Evolutionary conservation across 1,284 basidiomycete species (phyloP), one percentile per base, ranked within the genome.

Genomic region (Golubevia pallescens): DNA sequence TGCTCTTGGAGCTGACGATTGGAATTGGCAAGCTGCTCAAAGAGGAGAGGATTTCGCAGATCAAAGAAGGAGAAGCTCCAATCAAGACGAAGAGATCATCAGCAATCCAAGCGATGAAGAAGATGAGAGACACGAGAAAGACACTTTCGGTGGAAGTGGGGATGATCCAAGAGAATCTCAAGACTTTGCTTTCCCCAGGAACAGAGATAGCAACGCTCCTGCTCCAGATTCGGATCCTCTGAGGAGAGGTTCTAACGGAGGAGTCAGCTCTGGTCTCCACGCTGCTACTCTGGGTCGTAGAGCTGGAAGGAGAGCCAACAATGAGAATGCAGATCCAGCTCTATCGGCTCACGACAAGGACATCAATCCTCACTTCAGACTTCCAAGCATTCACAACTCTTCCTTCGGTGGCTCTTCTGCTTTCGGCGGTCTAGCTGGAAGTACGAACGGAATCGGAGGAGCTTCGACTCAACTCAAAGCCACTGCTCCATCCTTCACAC

Each of bases 331-430:
- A 10, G 34, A 38, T 5, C 34, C 34, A 5, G n/a, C n/a, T n/a
- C 34, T 5, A 38, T 38, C 34, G 5, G 34, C 34, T 38, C 34
- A 38, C 10, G 34, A 38, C 10, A 10, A 4, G 10, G 34, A 57
- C 13, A 21, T 14, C 14, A 19, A 54, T n/a, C 61, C 59, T 4
- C 73, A 73, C 51, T 79, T 79, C 68, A 67, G 75, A 19, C 65
- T 79, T 23, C 77, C 77, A 0, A 77, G 75, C 61, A 79, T 77
- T 61, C 69, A 70, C 42, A 77, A 67, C 1, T 77, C 77, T 7
- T 77, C 73, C 66, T 77, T 77, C 38, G 77, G 65, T 3, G 38
- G 73, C 10, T 73, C 74, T 19, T 61, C 67, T 28, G 65, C 67
- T 1, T 60, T 73, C n/a, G 69, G 65, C 51, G 68, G 68, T 1